Conservation (phyloP, 371 early-diverging fungal genomes). For the Syncephalastrum sp. region DNA sequence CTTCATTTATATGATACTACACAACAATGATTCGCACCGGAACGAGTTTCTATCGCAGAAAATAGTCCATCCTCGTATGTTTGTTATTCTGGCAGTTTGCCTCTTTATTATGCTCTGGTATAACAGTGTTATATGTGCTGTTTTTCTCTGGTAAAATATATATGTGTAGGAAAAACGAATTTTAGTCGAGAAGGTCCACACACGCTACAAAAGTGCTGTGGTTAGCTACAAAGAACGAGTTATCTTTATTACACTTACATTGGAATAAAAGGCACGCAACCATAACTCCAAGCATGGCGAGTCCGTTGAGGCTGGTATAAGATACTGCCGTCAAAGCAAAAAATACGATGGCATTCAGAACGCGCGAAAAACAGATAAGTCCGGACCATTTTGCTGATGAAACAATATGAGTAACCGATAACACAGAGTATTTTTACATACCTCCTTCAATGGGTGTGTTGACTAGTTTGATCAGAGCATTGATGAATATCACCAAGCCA, state of each 20-base stretch:
- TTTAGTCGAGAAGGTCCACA: no score
- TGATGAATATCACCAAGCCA: constrained; percentile 39
- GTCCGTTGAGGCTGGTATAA: constrained; percentile 34
- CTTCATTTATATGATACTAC: background rate
- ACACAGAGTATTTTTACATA: constrained; percentile 20
- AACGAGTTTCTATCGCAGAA: constrained; percentile 1
- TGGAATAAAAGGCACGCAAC: constrained; percentile 49
- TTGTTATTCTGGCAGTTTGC: no score
- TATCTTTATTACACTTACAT: constrained; percentile 26
- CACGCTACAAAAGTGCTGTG: no score
- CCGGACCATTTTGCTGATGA: constrained; percentile 37
- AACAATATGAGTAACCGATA: constrained; percentile 12
- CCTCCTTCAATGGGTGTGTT: constrained; percentile 34
- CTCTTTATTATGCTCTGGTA: no score
- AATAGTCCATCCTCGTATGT: no score
- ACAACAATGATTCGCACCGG: no score
- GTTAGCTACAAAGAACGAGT: background rate
- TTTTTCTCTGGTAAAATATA: background rate
- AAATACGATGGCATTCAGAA: constrained; percentile 48
- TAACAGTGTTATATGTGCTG: no score
- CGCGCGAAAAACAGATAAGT: constrained; percentile 47
- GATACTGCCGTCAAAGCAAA: constrained; percentile 46
- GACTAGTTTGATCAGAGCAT: constrained; percentile 44
- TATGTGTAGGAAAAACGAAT: no score
- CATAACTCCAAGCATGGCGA: constrained; percentile 48